phyloP scores from a whole-genome alignment of 2,329 filamentous ascomycete species.

The Aspergillus sp. region DNA sequence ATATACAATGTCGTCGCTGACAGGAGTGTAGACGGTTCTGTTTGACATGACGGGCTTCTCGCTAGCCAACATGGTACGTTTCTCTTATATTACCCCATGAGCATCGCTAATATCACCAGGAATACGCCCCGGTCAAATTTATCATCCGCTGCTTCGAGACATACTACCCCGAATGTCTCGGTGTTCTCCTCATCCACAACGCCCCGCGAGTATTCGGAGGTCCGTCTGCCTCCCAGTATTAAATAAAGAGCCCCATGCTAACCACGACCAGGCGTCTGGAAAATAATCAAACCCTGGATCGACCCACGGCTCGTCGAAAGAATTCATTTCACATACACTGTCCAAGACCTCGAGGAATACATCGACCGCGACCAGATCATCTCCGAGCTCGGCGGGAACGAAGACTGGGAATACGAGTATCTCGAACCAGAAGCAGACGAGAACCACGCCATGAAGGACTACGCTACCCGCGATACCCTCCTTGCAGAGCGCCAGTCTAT shows the following conservation, averaged over 20 bases:
- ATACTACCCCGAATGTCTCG: slow-evolving; percentile 90
- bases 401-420: slow-evolving; percentile 79
- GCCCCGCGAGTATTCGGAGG: slow-evolving; percentile 89
- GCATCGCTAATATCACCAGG: slow-evolving; percentile 45
- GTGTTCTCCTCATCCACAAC: slow-evolving; percentile 85
- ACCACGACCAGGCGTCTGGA: slow-evolving; percentile 70
- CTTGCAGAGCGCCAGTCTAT: slow-evolving; percentile 62
- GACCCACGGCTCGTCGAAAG: slow-evolving; percentile 91
- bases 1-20: neutral
- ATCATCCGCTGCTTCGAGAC: slow-evolving; percentile 98
- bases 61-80: slow-evolving; percentile 78
- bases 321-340: slow-evolving; percentile 81
- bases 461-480: slow-evolving; percentile 60
- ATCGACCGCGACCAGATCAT: slow-evolving; percentile 68
- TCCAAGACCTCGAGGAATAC: slow-evolving; percentile 72
- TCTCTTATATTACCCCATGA: neutral
- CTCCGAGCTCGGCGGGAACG: slow-evolving; percentile 77
- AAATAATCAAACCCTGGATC: slow-evolving; percentile 88
- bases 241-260: neutral
- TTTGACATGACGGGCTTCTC: slow-evolving; percentile 95
- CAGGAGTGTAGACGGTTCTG: slow-evolving; percentile 69
- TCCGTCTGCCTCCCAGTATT: slow-evolving; percentile 34
- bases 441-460: slow-evolving; percentile 69
- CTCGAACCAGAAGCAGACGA: slow-evolving; percentile 73
- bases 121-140: slow-evolving; percentile 91